Evolutionary conservation across 1,284 basidiomycete species (phyloP), one percentile per base, ranked within the genome.

Genomic region (Boletus sp.): DNA sequence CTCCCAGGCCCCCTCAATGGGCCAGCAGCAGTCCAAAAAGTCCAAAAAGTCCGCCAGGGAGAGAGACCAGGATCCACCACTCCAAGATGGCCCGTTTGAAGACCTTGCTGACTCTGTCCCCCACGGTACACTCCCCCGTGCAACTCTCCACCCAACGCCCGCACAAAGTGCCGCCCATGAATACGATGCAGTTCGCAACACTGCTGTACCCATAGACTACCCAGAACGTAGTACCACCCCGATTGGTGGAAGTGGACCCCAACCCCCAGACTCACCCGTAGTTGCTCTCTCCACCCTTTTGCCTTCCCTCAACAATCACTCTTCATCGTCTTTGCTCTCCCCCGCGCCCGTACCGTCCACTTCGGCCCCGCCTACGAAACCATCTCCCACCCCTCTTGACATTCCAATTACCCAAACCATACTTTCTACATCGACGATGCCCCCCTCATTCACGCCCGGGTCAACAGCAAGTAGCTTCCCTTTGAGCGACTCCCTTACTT

Each of bases 11-110:
- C 61, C 70, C 48, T 66, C 62, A 63, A 88, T 88, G 83, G 85
- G 87, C 69, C 86, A 88, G 66, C 81, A 85, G 68, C 78, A 81
- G 60, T 88, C 87, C 57, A 88, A 85, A 76, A 87, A 82, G 74
- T 70, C 77, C 57, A 84, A 80, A 76, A 88, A 83, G 71, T 69
- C 69, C 45, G 68, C 69, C 49, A 84, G 81, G 67, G 84, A 84
- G 67, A 82, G 80, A 70, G 81, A 84, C 57, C 57, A 57, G 41
- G 69, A 69, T 47, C 54, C 57, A 30, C 52, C 58, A n/a, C n/a
- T n/a, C 9, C 57, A 56, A 13, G 72, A 73, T 53, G 54, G 61
- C 44, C 63, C 59, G 34, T 53, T 54, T 16, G 59, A 59, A 46
- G 68, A 63, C 44, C 41, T 44, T 19, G 49, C 27, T 23, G 44